Evolutionary conservation across 176 grass and related monocot species (phyloP), one percentile per base, ranked within the genome.

Genomic region (Bothriochloa decipiens): DNA sequence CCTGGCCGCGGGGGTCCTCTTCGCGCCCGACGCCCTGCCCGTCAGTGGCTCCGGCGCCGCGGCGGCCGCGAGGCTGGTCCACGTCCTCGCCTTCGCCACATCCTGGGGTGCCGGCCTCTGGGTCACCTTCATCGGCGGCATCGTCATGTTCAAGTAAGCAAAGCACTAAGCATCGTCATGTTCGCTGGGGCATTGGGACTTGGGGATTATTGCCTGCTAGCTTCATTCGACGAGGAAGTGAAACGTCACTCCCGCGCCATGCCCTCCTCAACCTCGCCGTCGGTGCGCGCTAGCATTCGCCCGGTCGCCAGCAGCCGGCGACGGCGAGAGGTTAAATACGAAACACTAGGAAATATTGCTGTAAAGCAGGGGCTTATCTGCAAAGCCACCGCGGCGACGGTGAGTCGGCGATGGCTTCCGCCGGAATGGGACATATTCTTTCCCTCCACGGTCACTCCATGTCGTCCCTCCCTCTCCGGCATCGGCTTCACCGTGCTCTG

Each of bases 41-140:
- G 0, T 60, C 55, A 8, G 18, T 22, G 57, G 57, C 9, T 23
- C 57, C 57, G 58, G 58, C 2, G 0, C 58, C 57, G 57, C 83
- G 23, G 76, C 68, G 1, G 40, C 70, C 35, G 91, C 91, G 40
- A 94, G 82, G 90, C 87, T 94, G 23, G 83, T 85, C 8, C 94
- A 97, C 58, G 61, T 97, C 40, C 94, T 97, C 76, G 86, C 87
- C 87, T 94, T 94, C 68, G 82, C 94, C 80, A 92, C 94, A 62
- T 77, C 91, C 60, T 97, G 87, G 83, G 91, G 94, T 65, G 72
- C 91, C 52, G 66, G 87, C 32, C 91, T 97, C 67, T 97, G 94
- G 94, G 94, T 90, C 85, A 94, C 94, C 87, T 97, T 94, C 91
- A 86, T 97, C 61, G 91, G 94, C 55, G 94, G 94, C 71, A 94